A percentile compares a stretch with the other conserved stretches of the same genome.
phyloP scores from a whole-genome alignment of 208 protist species.

The Novymonas esmeraldas region DNA sequence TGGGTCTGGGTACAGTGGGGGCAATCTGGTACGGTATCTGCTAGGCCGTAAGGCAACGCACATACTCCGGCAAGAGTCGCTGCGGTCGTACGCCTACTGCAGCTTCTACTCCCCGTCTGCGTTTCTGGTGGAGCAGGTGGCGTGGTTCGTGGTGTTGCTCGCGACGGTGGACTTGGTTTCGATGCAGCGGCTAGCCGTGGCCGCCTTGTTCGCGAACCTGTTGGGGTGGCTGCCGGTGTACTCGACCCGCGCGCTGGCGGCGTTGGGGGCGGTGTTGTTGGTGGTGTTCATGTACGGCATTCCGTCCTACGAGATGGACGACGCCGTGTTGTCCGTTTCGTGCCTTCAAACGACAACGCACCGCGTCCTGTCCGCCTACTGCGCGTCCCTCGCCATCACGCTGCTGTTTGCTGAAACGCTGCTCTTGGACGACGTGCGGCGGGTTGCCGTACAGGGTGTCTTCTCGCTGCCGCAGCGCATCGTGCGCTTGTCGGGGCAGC shows the following conservation, averaged over 20 bases:
- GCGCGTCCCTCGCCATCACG: slow-evolving; percentile 39
- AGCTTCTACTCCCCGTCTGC: slow-evolving; percentile 40
- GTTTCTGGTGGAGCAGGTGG: slow-evolving; percentile 40
- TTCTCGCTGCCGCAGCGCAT: slow-evolving; percentile 26
- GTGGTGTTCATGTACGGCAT: slow-evolving; percentile 28
- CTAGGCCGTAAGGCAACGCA: slow-evolving; percentile 14
- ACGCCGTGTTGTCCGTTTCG: slow-evolving; percentile 13
- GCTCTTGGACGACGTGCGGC: slow-evolving; percentile 27
- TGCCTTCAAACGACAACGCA: slow-evolving; percentile 7
- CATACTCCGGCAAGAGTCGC: slow-evolving; percentile 23
- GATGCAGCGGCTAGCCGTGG: slow-evolving; percentile 37
- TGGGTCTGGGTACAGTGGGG: slow-evolving; percentile 5
- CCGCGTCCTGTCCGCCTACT: slow-evolving; percentile 33
- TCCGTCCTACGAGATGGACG: slow-evolving; percentile 25
- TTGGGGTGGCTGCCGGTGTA: slow-evolving; percentile 30
- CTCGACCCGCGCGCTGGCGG: slow-evolving; percentile 13
- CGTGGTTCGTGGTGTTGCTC: slow-evolving; percentile 31
- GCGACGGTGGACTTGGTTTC: slow-evolving; percentile 15
- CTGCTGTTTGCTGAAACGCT: slow-evolving; percentile 38
- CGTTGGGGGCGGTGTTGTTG: slow-evolving; percentile 10
- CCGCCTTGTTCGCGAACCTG: slow-evolving; percentile 21
- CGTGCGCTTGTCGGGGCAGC: slow-evolving; percentile 18
- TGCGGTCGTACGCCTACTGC: slow-evolving; percentile 29
- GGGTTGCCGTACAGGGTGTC: slow-evolving; percentile 20
- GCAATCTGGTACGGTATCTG: slow-evolving; percentile 25